A percentile compares a stretch with the other conserved stretches of the same genome.
These are phyloP conservation scores for Parietaria judaica DNA, from an alignment of 306 rosid species.

Conservation along the genomic window DNA sequence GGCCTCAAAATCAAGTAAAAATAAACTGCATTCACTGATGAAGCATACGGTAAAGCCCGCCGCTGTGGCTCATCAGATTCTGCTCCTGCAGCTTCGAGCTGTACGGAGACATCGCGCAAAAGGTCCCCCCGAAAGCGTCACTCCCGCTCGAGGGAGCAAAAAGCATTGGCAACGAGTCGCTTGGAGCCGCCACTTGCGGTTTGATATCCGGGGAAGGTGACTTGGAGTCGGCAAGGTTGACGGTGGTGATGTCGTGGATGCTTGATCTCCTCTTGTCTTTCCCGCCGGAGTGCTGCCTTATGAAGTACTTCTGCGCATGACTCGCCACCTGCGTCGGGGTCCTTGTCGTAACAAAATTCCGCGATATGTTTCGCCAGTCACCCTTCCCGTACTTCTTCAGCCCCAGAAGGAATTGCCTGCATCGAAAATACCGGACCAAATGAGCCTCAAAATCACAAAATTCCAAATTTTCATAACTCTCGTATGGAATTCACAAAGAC, in stretches of 20 bases:
- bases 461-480: too few relatives aligned
- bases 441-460: constrained; percentile 3
- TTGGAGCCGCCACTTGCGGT: constrained; percentile 23
- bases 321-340: constrained; percentile 94
- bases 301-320: constrained; percentile 90
- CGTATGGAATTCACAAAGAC: too few relatives aligned
- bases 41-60: constrained; percentile 42
- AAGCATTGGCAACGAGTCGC: constrained; percentile 30
- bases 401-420: constrained; percentile 83
- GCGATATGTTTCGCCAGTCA: constrained; percentile 87
- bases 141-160: constrained; percentile 35
- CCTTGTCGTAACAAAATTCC: constrained; percentile 75
- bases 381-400: constrained; percentile 92
- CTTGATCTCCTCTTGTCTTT: constrained; percentile 91
- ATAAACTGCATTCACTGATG: constrained; percentile 31
- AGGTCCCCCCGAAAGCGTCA: constrained; percentile 34
- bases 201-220: constrained; percentile 32
- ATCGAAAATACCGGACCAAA: constrained; percentile 14
- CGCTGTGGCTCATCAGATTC: constrained; percentile 30
- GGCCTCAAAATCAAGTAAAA: constrained; percentile 8
- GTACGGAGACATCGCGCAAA: constrained; percentile 44
- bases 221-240: constrained; percentile 46
- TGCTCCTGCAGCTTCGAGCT: constrained; percentile 47
- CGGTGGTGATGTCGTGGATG: constrained; percentile 85
- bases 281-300: constrained; percentile 62